phyloP scores from a whole-genome alignment of 129 eudicot species.

The Saussurea involucrata region DNA sequence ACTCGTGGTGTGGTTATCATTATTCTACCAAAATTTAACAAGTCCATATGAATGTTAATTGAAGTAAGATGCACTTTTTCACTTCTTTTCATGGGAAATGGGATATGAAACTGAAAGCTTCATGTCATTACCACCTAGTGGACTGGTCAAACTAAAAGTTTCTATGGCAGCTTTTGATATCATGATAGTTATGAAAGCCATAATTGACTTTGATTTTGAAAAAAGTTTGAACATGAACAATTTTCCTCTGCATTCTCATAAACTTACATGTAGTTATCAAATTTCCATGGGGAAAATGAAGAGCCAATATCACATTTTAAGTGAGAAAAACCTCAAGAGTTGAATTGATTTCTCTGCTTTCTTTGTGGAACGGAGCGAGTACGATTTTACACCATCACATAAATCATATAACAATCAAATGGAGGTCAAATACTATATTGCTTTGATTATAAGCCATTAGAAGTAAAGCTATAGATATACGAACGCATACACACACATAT shows the following conservation, averaged over 20 bases:
- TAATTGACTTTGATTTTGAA: neutral
- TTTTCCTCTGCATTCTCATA: neutral
- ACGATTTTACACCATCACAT: neutral
- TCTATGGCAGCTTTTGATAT: neutral
- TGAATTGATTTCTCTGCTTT: neutral
- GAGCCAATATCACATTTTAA: neutral
- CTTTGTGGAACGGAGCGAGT: slow-evolving; percentile 1
- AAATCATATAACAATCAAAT: neutral
- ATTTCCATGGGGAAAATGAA: neutral
- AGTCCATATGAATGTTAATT: neutral
- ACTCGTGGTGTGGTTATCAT: neutral
- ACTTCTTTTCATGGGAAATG: neutral
- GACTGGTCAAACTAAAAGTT: neutral
- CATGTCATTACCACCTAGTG: neutral
- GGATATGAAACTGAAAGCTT: neutral
- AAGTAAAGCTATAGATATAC: slow-evolving; percentile 1
- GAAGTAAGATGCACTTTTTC: neutral
- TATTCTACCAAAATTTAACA: neutral
- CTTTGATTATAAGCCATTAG: slow-evolving; percentile 9
- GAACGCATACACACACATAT: neutral
- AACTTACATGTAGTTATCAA: neutral
- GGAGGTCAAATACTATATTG: neutral
- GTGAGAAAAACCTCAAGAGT: neutral
- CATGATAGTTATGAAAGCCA: neutral
- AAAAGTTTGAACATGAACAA: neutral